Conservation (phyloP, 805 yeast species). For the Ogataea zsoltii region DNA sequence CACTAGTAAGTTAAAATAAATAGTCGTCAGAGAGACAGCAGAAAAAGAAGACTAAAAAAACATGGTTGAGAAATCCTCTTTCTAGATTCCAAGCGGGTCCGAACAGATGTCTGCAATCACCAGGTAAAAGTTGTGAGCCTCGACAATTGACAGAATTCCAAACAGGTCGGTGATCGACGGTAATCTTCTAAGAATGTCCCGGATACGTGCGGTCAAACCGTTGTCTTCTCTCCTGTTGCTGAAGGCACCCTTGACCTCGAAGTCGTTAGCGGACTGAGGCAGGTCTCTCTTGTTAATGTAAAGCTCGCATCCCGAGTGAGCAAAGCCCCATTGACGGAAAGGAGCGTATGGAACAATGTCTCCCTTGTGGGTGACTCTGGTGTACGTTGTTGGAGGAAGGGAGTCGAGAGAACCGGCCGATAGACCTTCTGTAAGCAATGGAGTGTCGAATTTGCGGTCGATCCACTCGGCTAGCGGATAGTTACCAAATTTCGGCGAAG, state of each 20-base stretch:
- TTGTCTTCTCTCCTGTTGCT: constrained; percentile 3
- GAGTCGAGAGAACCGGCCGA: not conserved
- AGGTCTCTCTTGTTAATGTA: constrained; percentile 38
- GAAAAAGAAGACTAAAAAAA: no score
- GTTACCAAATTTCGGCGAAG: constrained; percentile 68
- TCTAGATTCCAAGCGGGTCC: not conserved
- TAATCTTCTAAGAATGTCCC: constrained; percentile 2
- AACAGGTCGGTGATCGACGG: constrained; percentile 5
- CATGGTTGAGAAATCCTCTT: no score
- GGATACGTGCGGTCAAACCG: not conserved
- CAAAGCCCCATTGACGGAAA: constrained; percentile 40
- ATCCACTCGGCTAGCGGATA: constrained; percentile 48
- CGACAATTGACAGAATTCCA: constrained; percentile 1
- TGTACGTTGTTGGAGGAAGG: constrained; percentile 37
- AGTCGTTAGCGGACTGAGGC: constrained; percentile 35
- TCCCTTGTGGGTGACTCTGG: constrained; percentile 56
- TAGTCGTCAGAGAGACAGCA: no score
- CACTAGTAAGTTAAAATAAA: no score
- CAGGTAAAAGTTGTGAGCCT: constrained; percentile 15
- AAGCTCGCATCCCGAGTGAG: constrained; percentile 54
- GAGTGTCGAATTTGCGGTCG: constrained; percentile 48
- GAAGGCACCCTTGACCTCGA: constrained; percentile 20
- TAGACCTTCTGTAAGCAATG: constrained; percentile 1
- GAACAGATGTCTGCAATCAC: constrained; percentile 1
- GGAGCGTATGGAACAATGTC: constrained; percentile 66